phyloP scores from a whole-genome alignment of 768 basidiomycete species.

The Amylocystis lapponica region DNA sequence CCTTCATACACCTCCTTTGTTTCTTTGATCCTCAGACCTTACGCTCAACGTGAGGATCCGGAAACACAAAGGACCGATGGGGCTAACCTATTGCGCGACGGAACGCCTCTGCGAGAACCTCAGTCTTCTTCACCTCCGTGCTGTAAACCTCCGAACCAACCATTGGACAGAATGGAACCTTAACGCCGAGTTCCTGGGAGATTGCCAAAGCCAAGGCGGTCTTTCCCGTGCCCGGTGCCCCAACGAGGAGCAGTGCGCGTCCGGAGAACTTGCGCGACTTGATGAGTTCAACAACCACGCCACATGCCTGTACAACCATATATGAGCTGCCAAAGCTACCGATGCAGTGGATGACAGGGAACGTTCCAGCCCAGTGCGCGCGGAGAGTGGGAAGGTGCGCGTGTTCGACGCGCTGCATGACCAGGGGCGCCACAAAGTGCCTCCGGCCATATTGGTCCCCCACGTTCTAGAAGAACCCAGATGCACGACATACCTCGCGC shows the following conservation, averaged over 20 bases:
- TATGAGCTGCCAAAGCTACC: not conserved
- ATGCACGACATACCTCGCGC: constrained; percentile 70
- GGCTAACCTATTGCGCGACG: constrained; percentile 88
- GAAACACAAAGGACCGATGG: too few relatives aligned
- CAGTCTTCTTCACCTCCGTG: constrained; percentile 98
- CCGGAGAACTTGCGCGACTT: constrained; percentile 93
- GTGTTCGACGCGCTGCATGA: too few relatives aligned
- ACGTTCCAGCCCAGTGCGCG: too few relatives aligned
- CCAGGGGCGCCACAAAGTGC: too few relatives aligned
- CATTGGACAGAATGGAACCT: constrained; percentile 98
- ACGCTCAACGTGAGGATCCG: too few relatives aligned
- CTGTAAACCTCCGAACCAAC: constrained; percentile 97
- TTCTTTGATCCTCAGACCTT: constrained; percentile 96
- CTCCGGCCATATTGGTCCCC: too few relatives aligned
- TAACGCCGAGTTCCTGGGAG: constrained; percentile 88
- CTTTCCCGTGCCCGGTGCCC: constrained; percentile 97
- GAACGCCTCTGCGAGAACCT: constrained; percentile 93
- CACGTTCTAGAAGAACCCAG: too few relatives aligned
- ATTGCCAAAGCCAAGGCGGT: constrained; percentile 95
- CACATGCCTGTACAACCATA: constrained; percentile 62
- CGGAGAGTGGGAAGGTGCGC: too few relatives aligned
- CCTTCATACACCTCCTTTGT: constrained; percentile 99
- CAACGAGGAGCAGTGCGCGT: constrained; percentile 85
- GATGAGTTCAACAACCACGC: constrained; percentile 83
- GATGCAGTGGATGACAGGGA: too few relatives aligned